These are phyloP conservation scores for Sesbania bispinosa DNA, from an alignment of 306 rosid genomes.

Conservation along the genomic window DNA sequence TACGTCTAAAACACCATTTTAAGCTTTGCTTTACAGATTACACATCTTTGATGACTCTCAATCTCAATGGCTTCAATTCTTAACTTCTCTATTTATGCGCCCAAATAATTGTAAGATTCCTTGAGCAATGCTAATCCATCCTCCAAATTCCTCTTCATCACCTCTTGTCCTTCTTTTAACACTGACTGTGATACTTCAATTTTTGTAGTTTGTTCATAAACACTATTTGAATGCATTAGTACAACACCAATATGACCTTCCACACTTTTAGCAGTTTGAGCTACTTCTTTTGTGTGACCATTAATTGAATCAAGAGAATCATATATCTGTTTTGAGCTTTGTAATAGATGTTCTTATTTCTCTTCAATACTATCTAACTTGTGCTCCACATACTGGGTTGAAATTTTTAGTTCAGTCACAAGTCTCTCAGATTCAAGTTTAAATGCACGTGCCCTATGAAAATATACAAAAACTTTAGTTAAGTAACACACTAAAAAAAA, in stretches of 20 bases:
- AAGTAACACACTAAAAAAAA: not conserved
- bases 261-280: slow-evolving; percentile 41
- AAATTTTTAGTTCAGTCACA: slow-evolving; percentile 65
- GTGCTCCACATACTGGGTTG: slow-evolving; percentile 64
- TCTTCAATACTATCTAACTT: slow-evolving; percentile 57
- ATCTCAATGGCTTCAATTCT: slow-evolving; percentile 58
- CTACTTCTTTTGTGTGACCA: slow-evolving; percentile 45
- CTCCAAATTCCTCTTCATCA: slow-evolving; percentile 49
- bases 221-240: slow-evolving; percentile 47
- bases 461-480: not conserved
- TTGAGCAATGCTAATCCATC: slow-evolving; percentile 56
- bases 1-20: too few species aligned
- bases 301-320: slow-evolving; percentile 53
- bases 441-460: slow-evolving; percentile 58
- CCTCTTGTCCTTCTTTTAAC: slow-evolving; percentile 61
- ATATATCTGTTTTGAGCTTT: slow-evolving; percentile 38
- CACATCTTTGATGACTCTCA: slow-evolving; percentile 59
- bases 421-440: slow-evolving; percentile 73
- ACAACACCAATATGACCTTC: slow-evolving; percentile 52
- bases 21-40: slow-evolving; percentile 59
- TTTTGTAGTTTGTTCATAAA: slow-evolving; percentile 60
- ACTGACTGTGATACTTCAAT: slow-evolving; percentile 54
- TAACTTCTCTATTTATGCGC: slow-evolving; percentile 49
- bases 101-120: slow-evolving; percentile 57
- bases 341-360: slow-evolving; percentile 47